Percentiles rank a stretch among this genome's conserved stretches.
These are phyloP conservation scores for Cadophora luteo-olivacea DNA, from an alignment of 2,329 filamentous ascomycete species.

Conservation along the genomic window DNA sequence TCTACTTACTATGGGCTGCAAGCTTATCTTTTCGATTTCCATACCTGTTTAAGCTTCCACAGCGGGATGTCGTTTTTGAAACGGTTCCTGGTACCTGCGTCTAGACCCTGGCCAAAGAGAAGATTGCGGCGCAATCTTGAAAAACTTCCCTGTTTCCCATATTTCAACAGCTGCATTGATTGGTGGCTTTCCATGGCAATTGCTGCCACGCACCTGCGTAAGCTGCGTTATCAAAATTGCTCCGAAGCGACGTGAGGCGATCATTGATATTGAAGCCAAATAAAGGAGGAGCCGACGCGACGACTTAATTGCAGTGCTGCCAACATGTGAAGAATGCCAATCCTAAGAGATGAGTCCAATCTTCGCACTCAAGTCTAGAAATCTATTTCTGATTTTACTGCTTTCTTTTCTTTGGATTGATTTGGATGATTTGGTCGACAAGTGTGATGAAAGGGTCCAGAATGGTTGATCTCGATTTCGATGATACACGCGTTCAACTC, in stretches of 20 bases:
- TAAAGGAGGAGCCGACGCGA: slow-evolving; percentile 7
- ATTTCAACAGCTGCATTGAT: slow-evolving; percentile 15
- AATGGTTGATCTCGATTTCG: slow-evolving; percentile 12
- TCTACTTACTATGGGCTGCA: neutral
- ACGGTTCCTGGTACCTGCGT: slow-evolving; percentile 32
- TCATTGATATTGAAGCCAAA: slow-evolving; percentile 23
- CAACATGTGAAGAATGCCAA: slow-evolving; percentile 11
- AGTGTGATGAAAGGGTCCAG: neutral
- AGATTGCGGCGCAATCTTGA: slow-evolving; percentile 18
- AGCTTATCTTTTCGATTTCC: slow-evolving; percentile 1
- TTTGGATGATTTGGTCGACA: neutral
- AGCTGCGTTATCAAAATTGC: slow-evolving; percentile 27
- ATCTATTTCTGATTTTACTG: neutral
- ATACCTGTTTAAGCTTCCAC: slow-evolving; percentile 21
- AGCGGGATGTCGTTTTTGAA: slow-evolving; percentile 23
- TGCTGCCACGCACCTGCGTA: slow-evolving; percentile 14
- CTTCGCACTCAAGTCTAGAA: neutral
- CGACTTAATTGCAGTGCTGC: neutral
- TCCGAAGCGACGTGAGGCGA: slow-evolving; percentile 8
- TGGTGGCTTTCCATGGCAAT: slow-evolving; percentile 8
- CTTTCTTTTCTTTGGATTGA: neutral
- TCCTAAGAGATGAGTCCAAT: neutral
- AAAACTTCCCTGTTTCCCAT: slow-evolving; percentile 20
- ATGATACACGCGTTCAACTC: slow-evolving; percentile 21
- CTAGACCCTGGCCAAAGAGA: slow-evolving; percentile 14